Evolutionary conservation across 116 monocot species (phyloP).

Genomic region (Dioscorea cayenensis): DNA sequence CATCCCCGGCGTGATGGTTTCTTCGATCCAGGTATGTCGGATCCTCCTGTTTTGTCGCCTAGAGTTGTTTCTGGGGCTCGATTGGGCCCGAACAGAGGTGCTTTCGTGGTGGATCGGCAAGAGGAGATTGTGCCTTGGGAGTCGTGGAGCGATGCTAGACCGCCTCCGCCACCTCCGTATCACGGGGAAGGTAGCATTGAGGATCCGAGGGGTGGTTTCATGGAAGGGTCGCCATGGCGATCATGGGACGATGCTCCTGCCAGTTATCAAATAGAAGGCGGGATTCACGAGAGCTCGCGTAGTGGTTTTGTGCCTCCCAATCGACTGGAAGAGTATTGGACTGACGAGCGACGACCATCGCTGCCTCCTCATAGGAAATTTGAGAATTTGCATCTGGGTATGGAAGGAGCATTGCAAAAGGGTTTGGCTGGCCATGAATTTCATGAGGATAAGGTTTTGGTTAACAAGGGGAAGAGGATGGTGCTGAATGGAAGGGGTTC

Average conservation of each 20-base stretch:
- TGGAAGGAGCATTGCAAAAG: neutral
- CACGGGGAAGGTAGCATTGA: too few species aligned
- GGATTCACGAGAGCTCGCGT: neutral
- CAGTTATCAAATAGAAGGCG: neutral
- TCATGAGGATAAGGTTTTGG: neutral
- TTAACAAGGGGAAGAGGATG: constrained; percentile 4
- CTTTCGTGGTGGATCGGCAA: neutral
- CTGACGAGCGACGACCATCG: neutral
- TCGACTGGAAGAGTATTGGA: neutral
- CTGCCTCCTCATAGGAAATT: neutral
- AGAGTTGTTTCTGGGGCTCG: neutral
- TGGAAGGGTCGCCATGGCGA: neutral
- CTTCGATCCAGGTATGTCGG: neutral
- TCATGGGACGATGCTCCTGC: neutral
- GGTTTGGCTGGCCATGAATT: neutral
- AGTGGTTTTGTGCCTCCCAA: neutral
- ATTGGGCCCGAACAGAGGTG: neutral
- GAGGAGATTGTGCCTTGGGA: neutral
- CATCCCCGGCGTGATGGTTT: neutral
- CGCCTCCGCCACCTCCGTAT: neutral
- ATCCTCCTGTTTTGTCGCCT: neutral
- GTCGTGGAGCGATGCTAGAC: neutral
- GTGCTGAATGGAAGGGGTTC: neutral
- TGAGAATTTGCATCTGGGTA: neutral
- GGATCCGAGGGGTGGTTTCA: too few species aligned